Evolutionary conservation across 257 asterid genomes (phyloP), one percentile per base, ranked within the genome.

Genomic region (Striga asiatica): DNA sequence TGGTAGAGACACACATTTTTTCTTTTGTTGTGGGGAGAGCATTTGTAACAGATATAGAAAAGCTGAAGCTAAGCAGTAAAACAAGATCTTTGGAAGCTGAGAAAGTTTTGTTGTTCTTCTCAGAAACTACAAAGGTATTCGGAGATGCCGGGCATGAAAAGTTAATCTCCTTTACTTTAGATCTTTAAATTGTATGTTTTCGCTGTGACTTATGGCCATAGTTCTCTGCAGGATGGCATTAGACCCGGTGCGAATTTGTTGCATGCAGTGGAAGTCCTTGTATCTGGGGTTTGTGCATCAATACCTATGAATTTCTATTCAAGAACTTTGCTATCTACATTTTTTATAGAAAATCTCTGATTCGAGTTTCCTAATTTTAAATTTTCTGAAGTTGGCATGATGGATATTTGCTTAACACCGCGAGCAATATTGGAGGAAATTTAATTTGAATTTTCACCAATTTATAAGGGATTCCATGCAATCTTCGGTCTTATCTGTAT

Each of bases 1-100:
- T 92, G 76, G 94, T 92, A 39, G 99, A 92, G 83, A 88, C 92
- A 8, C 99, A 92, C 76, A 82, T 84, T 72, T 92, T 88, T 77
- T 88, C 93, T 56, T 92, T 92, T 76, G 97, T 88, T 69, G 88
- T 88, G 70, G 99, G 97, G 58, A 84, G 99, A 82, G 97, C 97
- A 60, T 81, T 92, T 71, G 99, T 92, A 60, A 75, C 91, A n/a
- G 99, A 92, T 78, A 76, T 92, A 64, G 99, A 92, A 66, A 92
- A 88, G 78, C 71, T 92, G 88, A 92, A 88, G 87, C 77, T 84
- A 45, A 78, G 94, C 82, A 84, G 97, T 77, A 85, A 82, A 79
- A 75, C 79, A 68, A 84, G 97, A 76, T 70, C 81, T 31, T 68
- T 92, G 85, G 95, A 88, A 71, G 93, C 85, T 66, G 93, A 73